phyloP scores from a whole-genome alignment of 225 moss, liverwort and hornwort species.

The Bryum argenteum region DNA sequence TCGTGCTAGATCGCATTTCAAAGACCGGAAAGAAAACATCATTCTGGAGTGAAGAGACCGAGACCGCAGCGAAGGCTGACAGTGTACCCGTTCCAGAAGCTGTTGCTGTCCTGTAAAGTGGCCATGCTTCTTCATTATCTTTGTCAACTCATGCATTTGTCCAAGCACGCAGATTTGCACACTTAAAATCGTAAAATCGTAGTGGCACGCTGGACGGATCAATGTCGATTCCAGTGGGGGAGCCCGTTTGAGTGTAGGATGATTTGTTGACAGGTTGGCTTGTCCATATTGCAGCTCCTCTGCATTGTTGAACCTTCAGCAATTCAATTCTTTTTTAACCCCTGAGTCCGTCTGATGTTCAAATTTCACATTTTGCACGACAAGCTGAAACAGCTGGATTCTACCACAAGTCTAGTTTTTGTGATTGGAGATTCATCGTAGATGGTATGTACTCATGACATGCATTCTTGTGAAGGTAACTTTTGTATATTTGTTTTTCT shows the following conservation, averaged over 20 bases:
- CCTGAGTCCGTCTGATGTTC: no score
- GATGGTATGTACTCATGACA: no score
- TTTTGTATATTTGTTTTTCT: no score
- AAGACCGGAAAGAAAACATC: slow-evolving; percentile 95
- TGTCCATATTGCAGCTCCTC: background rate
- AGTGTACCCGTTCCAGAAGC: slow-evolving; percentile 26
- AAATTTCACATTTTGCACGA: no score
- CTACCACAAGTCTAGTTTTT: no score
- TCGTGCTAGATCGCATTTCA: slow-evolving; percentile 71
- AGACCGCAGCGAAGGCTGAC: slow-evolving; percentile 32
- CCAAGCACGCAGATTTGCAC: background rate
- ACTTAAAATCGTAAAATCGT: background rate
- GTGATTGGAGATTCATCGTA: no score
- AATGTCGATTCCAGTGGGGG: slow-evolving; percentile 7
- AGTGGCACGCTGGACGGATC: background rate
- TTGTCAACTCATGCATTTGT: slow-evolving; percentile 18
- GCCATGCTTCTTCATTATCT: background rate
- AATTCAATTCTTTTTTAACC: background rate
- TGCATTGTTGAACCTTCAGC: slow-evolving; percentile 1
- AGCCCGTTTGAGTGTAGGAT: slow-evolving; percentile 20
- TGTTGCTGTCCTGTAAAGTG: slow-evolving; percentile 43
- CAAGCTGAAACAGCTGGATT: no score
- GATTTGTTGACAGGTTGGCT: slow-evolving; percentile 20
- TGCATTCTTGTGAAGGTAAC: no score
- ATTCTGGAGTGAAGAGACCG: slow-evolving; percentile 64